Base-by-base conservation (phyloP, 2,329 filamentous ascomycete species). In the Diaporthe vexans region DNA sequence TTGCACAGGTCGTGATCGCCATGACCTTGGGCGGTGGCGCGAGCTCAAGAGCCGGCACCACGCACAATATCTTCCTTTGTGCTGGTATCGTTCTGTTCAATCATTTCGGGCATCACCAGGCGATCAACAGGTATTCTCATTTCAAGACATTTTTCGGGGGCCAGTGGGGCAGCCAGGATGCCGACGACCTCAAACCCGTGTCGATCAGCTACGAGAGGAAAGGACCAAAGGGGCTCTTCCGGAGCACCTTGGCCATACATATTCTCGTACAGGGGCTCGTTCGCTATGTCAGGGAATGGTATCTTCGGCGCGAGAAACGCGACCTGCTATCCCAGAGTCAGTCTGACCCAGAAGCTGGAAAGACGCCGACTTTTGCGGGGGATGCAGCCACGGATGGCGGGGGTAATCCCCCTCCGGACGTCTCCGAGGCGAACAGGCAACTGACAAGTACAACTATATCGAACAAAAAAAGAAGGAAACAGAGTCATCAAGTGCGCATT, bases 1-100 rank as follows among this genome's bases (percentile, higher is more conserved):
- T 98, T 70, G 95, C 95, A 75, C 96, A 98, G 83, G 94, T 96
- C 74, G 95, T 98, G 81, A 97, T 98, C 80, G 95, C 95, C 74
- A 91, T 98, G 74, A 97, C 95, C 0, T 86, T 98, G 15, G 95
- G 95, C 76, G 95, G 95, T 75, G 95, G 95, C 74, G 93, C 91
- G 10, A 91, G 89, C 76, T 91, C 91, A 10, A 90, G 89, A 78
- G 90, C 92, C 75, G 91, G 92, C 69, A 91, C 92, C 6, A 92
- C 92, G 72, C 91, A 92, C 79, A 94, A 93, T 80, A 91, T 94
- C 61, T 87, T 94, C 68, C 90, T 93, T 54, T 95, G 93, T 81
- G 89, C 94, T 77, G 85, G 89, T 77, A 92, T 94, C 82, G 92
- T 95, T 57, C 78, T 90, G 57, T 81, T 88, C 19, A 88, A 89